Base-by-base conservation (phyloP, 2,329 filamentous ascomycete genomes). In the Fusarium luffae region DNA sequence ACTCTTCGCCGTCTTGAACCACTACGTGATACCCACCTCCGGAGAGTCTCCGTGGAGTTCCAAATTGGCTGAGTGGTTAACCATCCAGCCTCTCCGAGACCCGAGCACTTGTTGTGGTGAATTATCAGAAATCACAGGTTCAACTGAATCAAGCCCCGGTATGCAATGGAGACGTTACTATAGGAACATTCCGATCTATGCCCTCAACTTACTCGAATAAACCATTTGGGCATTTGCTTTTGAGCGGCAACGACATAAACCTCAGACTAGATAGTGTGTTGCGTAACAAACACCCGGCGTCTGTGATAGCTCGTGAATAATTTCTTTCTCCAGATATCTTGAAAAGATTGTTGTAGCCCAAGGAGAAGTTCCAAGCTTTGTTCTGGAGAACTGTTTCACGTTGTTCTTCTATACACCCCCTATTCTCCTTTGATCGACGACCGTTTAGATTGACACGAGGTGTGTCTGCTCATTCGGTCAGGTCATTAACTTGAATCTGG, bases 51-150 rank as follows among this genome's bases (percentile, higher is more conserved):
- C 30, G 34, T 23, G 27, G 21, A 50, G n/a, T 42, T 54, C 18
- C 34, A 41, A 19, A 16, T 32, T 43, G 54, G 48, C 46, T 42
- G 25, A 44, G 43, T 32, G n/a, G 37, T 55, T 21, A 60, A 41
- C 40, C 25, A 19, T 66, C n/a, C 14, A 27, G 30, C 32, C 21
- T 40, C 18, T 40, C 23, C 14, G 19, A 43, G 34, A 42, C 12
- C 27, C 25, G 7, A n/a, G 41, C 48, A 42, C 37, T 68, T 37
- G 25, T 30, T 34, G 40, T 34, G 37, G n/a, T 55, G 41, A 44
- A 42, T 23, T 34, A 25, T 59, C 34, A 67, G 50, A 57, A 67
- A 46, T 55, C 51, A 37, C 41, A 49, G 14, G 40, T 28, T 54
- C 30, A 30, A 7, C n/a, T 44, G 27, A 21, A 41, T 54, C 43